Base-by-base conservation (phyloP, 2,329 filamentous ascomycete species). In the Aspergillus sp. region DNA sequence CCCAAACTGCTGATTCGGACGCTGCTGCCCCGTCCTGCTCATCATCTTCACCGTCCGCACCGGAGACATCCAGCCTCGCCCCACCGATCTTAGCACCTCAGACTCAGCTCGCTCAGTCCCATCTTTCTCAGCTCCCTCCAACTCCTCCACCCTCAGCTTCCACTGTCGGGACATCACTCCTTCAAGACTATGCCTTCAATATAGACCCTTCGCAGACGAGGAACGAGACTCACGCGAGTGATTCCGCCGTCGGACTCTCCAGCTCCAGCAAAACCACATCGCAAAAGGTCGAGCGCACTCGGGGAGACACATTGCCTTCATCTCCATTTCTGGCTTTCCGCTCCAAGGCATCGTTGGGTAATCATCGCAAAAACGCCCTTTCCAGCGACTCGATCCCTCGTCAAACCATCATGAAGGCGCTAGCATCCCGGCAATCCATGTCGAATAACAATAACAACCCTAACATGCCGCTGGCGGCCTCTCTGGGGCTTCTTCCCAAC, bases 361-460 rank as follows among this genome's bases (percentile, higher is more conserved):
- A 61, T 49, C 75, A 75, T 51, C 72, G 68, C 40, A 76, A 74
- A 61, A 74, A 69, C 64, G 66, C 70, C 11, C 71, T 74, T 29
- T 85, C 83, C 8, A 75, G 79, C 61, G 85, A 88, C 57, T 75
- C 76, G 38, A 74, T 90, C 52, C 86, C 88, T 9, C 82, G 82
- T 50, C 88, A 91, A 68, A 91, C 88, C 44, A 82, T 90, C 59
- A 81, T 90, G 72, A 90, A 93, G 70, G 87, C 86, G 5, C 70
- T 91, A 53, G 85, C 85, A 44, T 90, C 86, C 26, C 67, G 72
- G 32, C 65, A 71, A 12, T 69, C 71, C 10, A 74, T 79, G 35
- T 71, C 76, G 45, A 77, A 77, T 59, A 78, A 74, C 55, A 61
- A 75, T 55, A 61, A 49, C 33, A 76, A 77, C 54, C 55, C 55